Conservation (phyloP, 768 basidiomycete genomes). For the Gelatoporia subvermispora region DNA sequence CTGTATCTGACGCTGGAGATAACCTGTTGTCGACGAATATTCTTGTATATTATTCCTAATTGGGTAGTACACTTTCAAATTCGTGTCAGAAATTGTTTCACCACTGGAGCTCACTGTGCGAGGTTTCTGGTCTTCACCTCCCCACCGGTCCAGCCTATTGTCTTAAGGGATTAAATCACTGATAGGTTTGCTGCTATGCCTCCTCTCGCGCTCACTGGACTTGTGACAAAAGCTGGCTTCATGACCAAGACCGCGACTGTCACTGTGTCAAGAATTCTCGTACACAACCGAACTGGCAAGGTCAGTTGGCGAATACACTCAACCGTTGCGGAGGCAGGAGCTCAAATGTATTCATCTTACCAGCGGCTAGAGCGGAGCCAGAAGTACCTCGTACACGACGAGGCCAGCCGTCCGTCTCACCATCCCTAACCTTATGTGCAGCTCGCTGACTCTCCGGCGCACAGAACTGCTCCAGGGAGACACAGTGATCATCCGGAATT, state of each 20-base stretch:
- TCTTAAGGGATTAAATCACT: conserved; percentile 1
- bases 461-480: conserved; percentile 65
- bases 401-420: conserved; percentile 54
- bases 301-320: conserved; percentile 32
- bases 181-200: too few relatives aligned
- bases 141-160: conserved; percentile 3
- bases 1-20: too few relatives aligned
- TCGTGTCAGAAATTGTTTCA: too few relatives aligned
- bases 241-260: conserved; percentile 87
- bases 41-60: too few relatives aligned
- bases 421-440: neutral
- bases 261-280: conserved; percentile 66
- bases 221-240: conserved; percentile 75
- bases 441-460: neutral
- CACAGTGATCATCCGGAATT: conserved; percentile 73
- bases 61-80: neutral
- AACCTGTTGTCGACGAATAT: too few relatives aligned
- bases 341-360: neutral
- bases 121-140: too few relatives aligned
- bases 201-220: conserved; percentile 69
- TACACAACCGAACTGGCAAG: conserved; percentile 75
- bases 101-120: too few relatives aligned
- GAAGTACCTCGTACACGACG: conserved; percentile 77
- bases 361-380: conserved; percentile 73
- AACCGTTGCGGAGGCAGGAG: too few relatives aligned